Evolutionary conservation across 352 stramenopile genomes (phyloP), one percentile per base, ranked within the genome.

Genomic region (Globisporangium lucens): DNA sequence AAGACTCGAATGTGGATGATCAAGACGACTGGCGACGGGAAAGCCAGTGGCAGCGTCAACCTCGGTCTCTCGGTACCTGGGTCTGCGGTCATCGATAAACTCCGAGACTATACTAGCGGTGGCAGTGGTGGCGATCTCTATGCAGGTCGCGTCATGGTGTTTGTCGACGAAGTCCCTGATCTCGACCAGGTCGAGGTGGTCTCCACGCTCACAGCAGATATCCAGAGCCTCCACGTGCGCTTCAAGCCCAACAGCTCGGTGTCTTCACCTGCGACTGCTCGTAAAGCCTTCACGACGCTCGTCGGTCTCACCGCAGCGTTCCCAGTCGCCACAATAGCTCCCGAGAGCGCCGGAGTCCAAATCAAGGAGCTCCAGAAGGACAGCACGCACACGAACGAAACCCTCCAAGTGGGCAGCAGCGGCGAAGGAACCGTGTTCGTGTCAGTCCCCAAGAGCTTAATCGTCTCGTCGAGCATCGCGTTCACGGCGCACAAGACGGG

Each of bases 351-450:
- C 17, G 13, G 13, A 5, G 57, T 63, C 22, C 36, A 49, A 12
- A 24, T 63, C n/a, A 63, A 53, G 29, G 56, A 62, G 56, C 36
- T 62, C 9, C 56, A 62, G 35, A 62, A 62, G 22, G 56, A 49
- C 35, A 12, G 15, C n/a, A 20, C 2, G 56, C 27, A 47, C 56
- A 17, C 35, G 15, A 47, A 38, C 22, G 36, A 52, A 24, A 22
- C n/a, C 33, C 56, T 62, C 33, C 36, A 62, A 9, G 35, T 62
- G 15, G 56, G 20, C 56, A 62, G 52, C 36, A 62, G 56, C 12
- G 56, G 56, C n/a, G 56, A 62, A 47, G 56, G 56, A 0, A 62
- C 56, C n/a, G 56, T 62, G 35, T 62, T 62, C 22, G 41, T 62
- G 4, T 12, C 56, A 15, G 56, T 35, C 1, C 20, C 35, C n/a